Percentiles rank a stretch among this genome's conserved stretches.
Conservation (phyloP, 345 rosid genomes). For the Chamaenerion angustifolium region DNA sequence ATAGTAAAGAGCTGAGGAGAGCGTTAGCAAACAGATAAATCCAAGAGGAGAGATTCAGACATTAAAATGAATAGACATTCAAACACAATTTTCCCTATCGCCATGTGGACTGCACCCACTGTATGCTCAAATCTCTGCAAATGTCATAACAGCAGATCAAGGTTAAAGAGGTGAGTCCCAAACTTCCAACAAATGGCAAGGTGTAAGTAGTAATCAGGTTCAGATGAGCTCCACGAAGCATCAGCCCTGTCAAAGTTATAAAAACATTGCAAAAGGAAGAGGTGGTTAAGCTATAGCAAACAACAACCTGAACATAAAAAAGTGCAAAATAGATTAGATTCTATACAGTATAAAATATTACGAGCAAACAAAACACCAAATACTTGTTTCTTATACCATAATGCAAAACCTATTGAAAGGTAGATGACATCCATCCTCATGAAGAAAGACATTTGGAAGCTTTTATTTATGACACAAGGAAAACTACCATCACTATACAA, state of each 20-base stretch:
- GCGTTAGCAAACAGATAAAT: constrained; percentile 6
- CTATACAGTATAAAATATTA: too few relatives aligned
- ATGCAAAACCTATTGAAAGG: too few relatives aligned
- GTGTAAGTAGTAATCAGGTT: constrained; percentile 83
- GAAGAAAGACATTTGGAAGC: too few relatives aligned
- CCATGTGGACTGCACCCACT: constrained; percentile 20
- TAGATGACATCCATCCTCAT: too few relatives aligned
- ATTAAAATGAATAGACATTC: constrained; percentile 12
- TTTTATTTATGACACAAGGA: too few relatives aligned
- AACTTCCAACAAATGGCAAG: constrained; percentile 97
- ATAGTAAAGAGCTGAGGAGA: constrained; percentile 1
- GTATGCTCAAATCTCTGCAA: constrained; percentile 70
- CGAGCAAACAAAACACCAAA: too few relatives aligned
- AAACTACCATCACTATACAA: too few relatives aligned
- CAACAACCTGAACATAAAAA: constrained; percentile 10
- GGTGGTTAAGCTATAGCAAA: constrained; percentile 22
- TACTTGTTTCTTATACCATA: too few relatives aligned
- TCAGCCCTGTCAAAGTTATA: constrained; percentile 69
- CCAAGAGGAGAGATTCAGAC: constrained; percentile 21
- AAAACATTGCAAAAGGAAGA: constrained; percentile 36
- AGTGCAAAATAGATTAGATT: too few relatives aligned
- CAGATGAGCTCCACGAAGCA: constrained; percentile 83
- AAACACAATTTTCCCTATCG: neutral
- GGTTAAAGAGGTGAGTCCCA: constrained; percentile 99
- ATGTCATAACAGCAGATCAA: constrained; percentile 95